Conservation (phyloP, 371 early-diverging fungal genomes). For the Syncephalastrum racemosum region DNA sequence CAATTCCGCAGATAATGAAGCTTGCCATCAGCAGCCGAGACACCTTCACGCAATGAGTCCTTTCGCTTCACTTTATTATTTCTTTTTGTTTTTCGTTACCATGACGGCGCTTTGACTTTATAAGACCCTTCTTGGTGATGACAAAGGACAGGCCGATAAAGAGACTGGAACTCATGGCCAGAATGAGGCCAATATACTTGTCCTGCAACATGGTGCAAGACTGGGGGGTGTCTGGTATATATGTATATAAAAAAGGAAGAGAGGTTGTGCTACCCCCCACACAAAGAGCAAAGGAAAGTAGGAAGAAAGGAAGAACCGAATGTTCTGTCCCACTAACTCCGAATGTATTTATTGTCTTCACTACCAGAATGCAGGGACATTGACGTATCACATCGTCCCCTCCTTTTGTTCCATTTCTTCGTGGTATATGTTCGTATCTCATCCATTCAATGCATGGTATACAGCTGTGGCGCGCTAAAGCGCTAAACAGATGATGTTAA, state of each 20-base stretch:
- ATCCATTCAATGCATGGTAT: too few relatives aligned
- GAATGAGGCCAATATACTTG: constrained; percentile 81
- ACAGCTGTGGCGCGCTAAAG: too few relatives aligned
- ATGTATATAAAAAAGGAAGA: too few relatives aligned
- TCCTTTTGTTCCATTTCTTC: too few relatives aligned
- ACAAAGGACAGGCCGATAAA: constrained; percentile 85
- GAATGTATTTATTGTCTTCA: too few relatives aligned
- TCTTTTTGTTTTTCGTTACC: constrained; percentile 3
- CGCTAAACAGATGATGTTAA: too few relatives aligned
- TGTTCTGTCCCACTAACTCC: not conserved
- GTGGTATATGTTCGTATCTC: too few relatives aligned
- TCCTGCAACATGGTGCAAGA: constrained; percentile 53
- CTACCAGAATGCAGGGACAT: too few relatives aligned
- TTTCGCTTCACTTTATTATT: too few relatives aligned
- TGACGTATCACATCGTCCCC: too few relatives aligned
- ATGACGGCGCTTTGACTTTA: constrained; percentile 16
- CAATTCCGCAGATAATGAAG: constrained; percentile 77
- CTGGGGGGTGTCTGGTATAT: not conserved
- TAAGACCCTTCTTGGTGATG: constrained; percentile 82
- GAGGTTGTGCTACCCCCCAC: too few relatives aligned
- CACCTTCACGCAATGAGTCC: constrained; percentile 19
- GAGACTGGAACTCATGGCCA: constrained; percentile 78
- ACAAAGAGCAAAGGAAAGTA: not conserved
- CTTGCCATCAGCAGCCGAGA: constrained; percentile 68
- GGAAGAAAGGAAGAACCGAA: constrained; percentile 2